Conservation (phyloP, 2,329 filamentous ascomycete genomes). For the Hypoxylon rubiginosum region DNA sequence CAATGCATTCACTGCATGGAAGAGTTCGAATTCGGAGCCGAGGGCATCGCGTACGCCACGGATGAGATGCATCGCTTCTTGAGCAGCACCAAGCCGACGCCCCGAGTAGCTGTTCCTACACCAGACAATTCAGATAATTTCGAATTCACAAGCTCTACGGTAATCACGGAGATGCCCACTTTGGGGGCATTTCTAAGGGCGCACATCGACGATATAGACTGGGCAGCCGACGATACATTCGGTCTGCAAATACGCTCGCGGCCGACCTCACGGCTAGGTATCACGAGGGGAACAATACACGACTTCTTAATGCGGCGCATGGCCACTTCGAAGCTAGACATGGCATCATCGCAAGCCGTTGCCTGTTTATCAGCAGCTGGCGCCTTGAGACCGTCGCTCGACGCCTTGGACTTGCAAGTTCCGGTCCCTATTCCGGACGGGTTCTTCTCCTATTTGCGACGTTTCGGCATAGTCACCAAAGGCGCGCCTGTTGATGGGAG, state of each 20-base stretch:
- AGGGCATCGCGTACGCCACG: neutral
- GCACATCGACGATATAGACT: too few species aligned
- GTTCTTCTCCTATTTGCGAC: neutral
- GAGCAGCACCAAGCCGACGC: neutral
- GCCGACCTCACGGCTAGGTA: too few species aligned
- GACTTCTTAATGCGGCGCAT: neutral
- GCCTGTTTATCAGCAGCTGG: neutral
- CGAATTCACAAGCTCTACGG: too few species aligned
- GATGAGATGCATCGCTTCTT: neutral
- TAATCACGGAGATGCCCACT: too few species aligned
- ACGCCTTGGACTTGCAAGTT: neutral
- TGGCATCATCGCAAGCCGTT: neutral
- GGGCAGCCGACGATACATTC: too few species aligned
- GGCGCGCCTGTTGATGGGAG: neutral
- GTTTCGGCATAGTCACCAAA: too few species aligned
- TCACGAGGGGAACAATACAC: neutral
- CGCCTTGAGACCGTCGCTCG: neutral
- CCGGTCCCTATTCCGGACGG: neutral
- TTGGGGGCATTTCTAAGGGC: too few species aligned
- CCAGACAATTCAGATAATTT: too few species aligned
- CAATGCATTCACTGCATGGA: constrained; percentile 6
- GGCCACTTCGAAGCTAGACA: neutral
- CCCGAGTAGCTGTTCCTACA: too few species aligned
- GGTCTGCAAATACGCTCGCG: too few species aligned
- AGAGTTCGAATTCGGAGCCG: neutral